Evolutionary conservation across 371 early-diverging fungal genomes (phyloP).

Genomic region (Rhizopus arrhizus): DNA sequence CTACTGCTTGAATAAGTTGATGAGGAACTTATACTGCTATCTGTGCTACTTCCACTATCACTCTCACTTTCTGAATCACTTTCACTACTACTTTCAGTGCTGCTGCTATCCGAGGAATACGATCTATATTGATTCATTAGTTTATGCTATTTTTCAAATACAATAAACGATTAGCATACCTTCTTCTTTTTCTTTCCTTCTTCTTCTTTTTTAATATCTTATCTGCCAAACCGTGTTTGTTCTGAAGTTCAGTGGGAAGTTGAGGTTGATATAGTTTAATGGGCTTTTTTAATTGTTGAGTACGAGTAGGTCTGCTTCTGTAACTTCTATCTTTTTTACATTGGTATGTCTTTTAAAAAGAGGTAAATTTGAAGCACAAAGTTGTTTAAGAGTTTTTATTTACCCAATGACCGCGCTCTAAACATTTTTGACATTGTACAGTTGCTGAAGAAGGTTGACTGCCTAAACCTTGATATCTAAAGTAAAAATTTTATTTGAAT

Average conservation of each 20-base stretch:
- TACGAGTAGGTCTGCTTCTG: constrained; percentile 61
- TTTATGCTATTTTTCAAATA: not conserved
- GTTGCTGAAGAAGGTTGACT: constrained; percentile 56
- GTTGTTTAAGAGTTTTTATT: not conserved
- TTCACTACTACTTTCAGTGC: constrained; percentile 16
- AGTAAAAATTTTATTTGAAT: not conserved
- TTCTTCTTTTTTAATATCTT: constrained; percentile 56
- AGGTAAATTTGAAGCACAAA: not conserved
- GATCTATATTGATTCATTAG: constrained; percentile 5
- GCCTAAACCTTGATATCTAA: constrained; percentile 31
- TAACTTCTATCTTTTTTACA: constrained; percentile 59
- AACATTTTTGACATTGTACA: constrained; percentile 61
- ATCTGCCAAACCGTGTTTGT: constrained; percentile 59
- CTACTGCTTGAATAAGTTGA: constrained; percentile 10
- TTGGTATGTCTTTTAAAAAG: constrained; percentile 52
- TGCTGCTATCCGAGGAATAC: constrained; percentile 10
- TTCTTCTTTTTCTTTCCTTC: constrained; percentile 34
- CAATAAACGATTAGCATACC: constrained; percentile 7
- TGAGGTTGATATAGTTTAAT: constrained; percentile 54
- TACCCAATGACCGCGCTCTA: constrained; percentile 67
- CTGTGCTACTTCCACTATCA: constrained; percentile 18
- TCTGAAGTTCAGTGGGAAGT: constrained; percentile 56
- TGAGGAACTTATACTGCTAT: not conserved
- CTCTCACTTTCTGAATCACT: constrained; percentile 22
- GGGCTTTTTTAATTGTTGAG: constrained; percentile 64